Percentiles rank a stretch among this genome's conserved stretches.
phyloP scores from a whole-genome alignment of 2,329 filamentous ascomycete species.

The Tolypocladium ovalisporum region DNA sequence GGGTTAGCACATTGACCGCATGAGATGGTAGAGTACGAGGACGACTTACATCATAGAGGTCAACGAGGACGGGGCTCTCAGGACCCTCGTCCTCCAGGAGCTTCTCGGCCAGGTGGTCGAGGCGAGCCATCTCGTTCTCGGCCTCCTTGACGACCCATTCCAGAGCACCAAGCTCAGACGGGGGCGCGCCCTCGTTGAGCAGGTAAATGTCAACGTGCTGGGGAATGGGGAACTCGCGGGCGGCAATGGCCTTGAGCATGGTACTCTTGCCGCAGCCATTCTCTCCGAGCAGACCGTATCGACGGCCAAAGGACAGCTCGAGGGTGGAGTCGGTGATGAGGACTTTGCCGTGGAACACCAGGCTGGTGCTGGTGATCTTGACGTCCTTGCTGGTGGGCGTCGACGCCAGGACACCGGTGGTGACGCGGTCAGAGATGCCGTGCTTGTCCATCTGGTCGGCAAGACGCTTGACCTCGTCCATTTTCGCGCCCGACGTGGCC shows the following conservation, averaged over 20 bases:
- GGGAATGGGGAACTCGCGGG: slow-evolving; percentile 90
- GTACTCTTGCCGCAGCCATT: slow-evolving; percentile 99
- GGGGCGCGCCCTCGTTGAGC: slow-evolving; percentile 90
- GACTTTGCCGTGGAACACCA: slow-evolving; percentile 97
- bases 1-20: background rate
- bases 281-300: slow-evolving; percentile 92
- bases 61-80: slow-evolving; percentile 80
- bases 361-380: slow-evolving; percentile 86
- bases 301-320: slow-evolving; percentile 83
- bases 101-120: slow-evolving; percentile 82
- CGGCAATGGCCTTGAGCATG: slow-evolving; percentile 87
- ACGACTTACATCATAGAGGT: slow-evolving; percentile 79
- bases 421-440: slow-evolving; percentile 93
- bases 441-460: slow-evolving; percentile 91
- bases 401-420: slow-evolving; percentile 89
- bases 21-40: background rate
- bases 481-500: slow-evolving; percentile 60
- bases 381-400: slow-evolving; percentile 79
- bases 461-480: slow-evolving; percentile 75
- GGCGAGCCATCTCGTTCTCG: slow-evolving; percentile 79
- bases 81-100: slow-evolving; percentile 87
- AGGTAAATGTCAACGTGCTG: slow-evolving; percentile 98
- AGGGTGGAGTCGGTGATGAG: slow-evolving; percentile 89
- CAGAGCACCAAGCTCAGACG: slow-evolving; percentile 77
- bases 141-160: slow-evolving; percentile 97